A percentile compares a stretch with the other conserved stretches of the same genome.
These are phyloP conservation scores for Narthecium ossifragum DNA, from an alignment of 106 monocot species.

Conservation along the genomic window DNA sequence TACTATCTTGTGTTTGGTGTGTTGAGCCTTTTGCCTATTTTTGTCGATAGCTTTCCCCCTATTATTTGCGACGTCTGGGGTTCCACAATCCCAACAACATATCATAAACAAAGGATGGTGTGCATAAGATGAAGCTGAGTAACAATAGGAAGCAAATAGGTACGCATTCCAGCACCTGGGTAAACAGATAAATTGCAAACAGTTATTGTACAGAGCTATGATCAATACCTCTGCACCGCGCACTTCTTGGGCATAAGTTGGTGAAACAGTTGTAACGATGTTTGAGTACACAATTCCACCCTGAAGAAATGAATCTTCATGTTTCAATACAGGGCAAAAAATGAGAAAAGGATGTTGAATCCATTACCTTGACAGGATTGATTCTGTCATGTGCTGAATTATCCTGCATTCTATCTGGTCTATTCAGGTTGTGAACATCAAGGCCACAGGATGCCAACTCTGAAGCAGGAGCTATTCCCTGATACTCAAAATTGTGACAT, in stretches of 20 bases:
- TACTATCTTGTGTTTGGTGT: no score
- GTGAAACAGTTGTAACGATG: constrained; percentile 96
- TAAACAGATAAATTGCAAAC: no score
- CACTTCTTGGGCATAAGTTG: constrained; percentile 93
- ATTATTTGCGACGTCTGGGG: no score
- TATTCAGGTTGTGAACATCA: constrained; percentile 62
- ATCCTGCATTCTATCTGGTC: constrained; percentile 86
- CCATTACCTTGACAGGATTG: constrained; percentile 74
- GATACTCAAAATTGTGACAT: constrained; percentile 96
- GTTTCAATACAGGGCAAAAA: constrained; percentile 4
- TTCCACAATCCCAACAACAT: no score
- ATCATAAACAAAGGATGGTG: no score
- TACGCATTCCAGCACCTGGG: no score
- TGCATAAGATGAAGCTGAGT: no score
- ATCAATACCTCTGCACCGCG: constrained; percentile 64
- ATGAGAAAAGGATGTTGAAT: background rate
- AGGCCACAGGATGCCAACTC: constrained; percentile 85
- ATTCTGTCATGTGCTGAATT: constrained; percentile 68
- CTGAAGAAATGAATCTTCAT: constrained; percentile 27
- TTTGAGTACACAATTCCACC: constrained; percentile 91
- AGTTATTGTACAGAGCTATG: background rate
- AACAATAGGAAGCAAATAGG: no score
- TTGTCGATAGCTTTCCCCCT: no score
- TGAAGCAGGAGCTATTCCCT: constrained; percentile 65
- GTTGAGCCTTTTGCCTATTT: no score